Conservation (phyloP, 2,329 filamentous ascomycete species). For the Periconia macrospinosa region DNA sequence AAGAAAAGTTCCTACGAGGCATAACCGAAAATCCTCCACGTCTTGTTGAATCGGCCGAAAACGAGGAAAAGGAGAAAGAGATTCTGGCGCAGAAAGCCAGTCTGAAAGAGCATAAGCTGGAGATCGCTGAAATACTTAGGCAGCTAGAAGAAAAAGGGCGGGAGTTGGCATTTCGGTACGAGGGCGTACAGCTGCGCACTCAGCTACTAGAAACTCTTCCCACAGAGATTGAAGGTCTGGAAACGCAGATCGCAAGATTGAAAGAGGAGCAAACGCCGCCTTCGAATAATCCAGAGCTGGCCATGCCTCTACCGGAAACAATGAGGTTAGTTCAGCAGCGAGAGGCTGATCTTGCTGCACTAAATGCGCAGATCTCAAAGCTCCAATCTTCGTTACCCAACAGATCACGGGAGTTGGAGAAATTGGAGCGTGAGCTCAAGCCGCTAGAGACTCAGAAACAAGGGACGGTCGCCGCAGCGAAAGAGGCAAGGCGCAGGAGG, state of each 20-base stretch:
- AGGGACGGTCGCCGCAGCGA: conserved; percentile 67
- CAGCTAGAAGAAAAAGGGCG: conserved; percentile 69
- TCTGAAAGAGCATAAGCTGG: conserved; percentile 77
- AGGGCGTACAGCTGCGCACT: conserved; percentile 56
- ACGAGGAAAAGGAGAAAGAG: conserved; percentile 58
- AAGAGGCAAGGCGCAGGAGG: conserved; percentile 69
- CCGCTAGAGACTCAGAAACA: conserved; percentile 69
- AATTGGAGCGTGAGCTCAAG: conserved; percentile 67
- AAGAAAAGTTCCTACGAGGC: conserved; percentile 93
- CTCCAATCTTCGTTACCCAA: conserved; percentile 64
- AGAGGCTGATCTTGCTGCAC: conserved; percentile 44
- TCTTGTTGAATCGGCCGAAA: conserved; percentile 81
- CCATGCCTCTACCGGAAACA: conserved; percentile 49
- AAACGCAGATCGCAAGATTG: conserved; percentile 53
- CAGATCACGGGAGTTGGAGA: conserved; percentile 68
- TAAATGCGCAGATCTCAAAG: conserved; percentile 49
- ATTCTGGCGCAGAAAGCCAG: conserved; percentile 70
- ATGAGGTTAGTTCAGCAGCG: conserved; percentile 42
- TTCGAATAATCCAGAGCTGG: conserved; percentile 44
- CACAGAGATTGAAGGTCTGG: conserved; percentile 54
- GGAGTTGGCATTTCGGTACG: conserved; percentile 61
- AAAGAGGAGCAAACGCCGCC: conserved; percentile 40
- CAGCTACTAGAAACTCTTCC: conserved; percentile 56
- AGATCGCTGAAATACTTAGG: conserved; percentile 72
- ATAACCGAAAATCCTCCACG: conserved; percentile 89